Base-by-base conservation (phyloP, 2,329 filamentous ascomycete genomes). In the Pseudocercospora fuligena region DNA sequence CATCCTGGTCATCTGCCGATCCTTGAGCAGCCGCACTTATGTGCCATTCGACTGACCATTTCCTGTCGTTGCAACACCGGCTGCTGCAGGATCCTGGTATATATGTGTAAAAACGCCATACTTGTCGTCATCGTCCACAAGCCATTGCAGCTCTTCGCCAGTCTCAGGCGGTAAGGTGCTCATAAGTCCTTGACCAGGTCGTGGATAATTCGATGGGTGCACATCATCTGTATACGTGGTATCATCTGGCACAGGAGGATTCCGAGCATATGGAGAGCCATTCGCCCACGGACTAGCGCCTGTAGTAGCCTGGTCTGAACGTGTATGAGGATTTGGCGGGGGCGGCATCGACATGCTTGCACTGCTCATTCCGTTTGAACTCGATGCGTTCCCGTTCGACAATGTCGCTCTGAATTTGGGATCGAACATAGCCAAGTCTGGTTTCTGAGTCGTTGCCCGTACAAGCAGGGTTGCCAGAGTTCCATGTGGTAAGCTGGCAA, bases 401-500 rank as follows among this genome's bases (percentile, higher is more conserved):
- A 47, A 23, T 21, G 56, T 65, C 27, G 65, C 49, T 49, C 64
- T 72, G 60, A 67, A 69, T 40, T 73, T 78, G 46, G 78, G 77
- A n/a, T 82, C 76, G 70, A 92, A 93, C 61, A 93, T 81, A 5
- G 89, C 87, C 5, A 93, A 80, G 61, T 88, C 85, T 2, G 90
- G 89, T 67, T 91, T 84, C 1, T 87, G 78, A 56, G 85, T 84
- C 29, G 86, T 87, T 65, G 88, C 84, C 68, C 86, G 85, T 66
- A 92, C 82, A 40, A 93, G 81, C 29, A 93, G 83, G 61, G 86
- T 85, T 56, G 92, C 86, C 0, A 94, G 82, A 46, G 88, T 83
- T 9, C 83, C 78, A 69, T 88, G 86, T 1, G 90, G 81, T 31
- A 92, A 82, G 12, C 83, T 83, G 0, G 84, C 84, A 61, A 93